Base-by-base conservation (phyloP, 1,284 basidiomycete species). In the Ustilago bromivora region DNA sequence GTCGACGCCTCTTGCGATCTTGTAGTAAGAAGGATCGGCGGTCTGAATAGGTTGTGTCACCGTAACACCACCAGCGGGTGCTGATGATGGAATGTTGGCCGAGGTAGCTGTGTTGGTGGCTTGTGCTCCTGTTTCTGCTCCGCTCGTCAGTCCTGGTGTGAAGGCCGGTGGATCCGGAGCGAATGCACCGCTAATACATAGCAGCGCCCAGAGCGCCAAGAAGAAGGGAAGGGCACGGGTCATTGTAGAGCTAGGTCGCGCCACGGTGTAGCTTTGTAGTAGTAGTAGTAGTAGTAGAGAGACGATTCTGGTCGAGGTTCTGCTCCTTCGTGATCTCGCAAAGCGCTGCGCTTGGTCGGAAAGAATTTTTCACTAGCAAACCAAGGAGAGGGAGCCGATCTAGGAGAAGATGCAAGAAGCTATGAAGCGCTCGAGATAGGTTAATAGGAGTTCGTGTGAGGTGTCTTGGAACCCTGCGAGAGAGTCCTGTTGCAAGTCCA, bases 1-100 rank as follows among this genome's bases (percentile, higher is more conserved):
- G 35, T 68, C 64, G 40, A 79, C 82, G 17, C 81, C 82, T 13
- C 61, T 62, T 3, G 82, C 84, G 23, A 86, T 84, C 77, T 86
- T 86, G 82, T 85, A 86, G 69, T 82, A 86, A 15, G 83, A 85
- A 0, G 79, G 62, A 17, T 81, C 77, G 7, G 82, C 82, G 2
- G 83, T 85, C 56, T 85, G 79, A 13, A 78, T 66, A 1, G 84
- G 84, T 54, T 83, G 61, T 10, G 84, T 86, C 31, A 86, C 66
- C 2, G 82, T 82, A 47, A 86, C 52, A n/a, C 84, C 84, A 32
- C 84, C 84, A 2, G 70, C 80, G 19, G 81, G 65, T 31, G 81
- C 82, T 17, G 76, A 70, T 13, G 69, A 71, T 0, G 81, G 74
- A 43, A 84, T 84, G 60, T 79, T 71, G 46, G 56, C 35, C 32